phyloP scores from a whole-genome alignment of 2,329 filamentous ascomycete genomes.

The Pyrenophora graminea region DNA sequence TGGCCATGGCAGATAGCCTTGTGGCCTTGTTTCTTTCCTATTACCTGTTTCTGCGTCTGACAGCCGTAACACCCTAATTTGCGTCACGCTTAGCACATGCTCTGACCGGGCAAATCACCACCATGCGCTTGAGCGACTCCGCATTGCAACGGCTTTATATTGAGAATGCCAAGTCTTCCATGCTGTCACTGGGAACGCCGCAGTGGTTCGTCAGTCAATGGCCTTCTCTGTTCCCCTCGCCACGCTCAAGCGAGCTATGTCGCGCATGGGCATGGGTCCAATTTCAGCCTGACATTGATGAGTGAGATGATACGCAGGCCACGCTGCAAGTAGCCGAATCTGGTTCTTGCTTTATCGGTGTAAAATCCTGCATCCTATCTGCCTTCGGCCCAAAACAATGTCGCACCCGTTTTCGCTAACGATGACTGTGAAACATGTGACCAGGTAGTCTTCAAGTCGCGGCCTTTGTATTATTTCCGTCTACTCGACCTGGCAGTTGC shows the following conservation, averaged over 20 bases:
- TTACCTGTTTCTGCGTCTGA: background rate
- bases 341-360: conserved; percentile 4
- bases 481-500: background rate
- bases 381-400: background rate
- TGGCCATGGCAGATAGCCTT: conserved; percentile 3
- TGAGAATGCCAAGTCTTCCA: background rate
- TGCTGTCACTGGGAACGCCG: background rate
- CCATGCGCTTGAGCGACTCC: conserved; percentile 1
- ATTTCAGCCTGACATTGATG: conserved; percentile 7
- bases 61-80: background rate
- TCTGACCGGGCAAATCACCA: background rate
- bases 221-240: background rate
- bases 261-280: conserved; percentile 8
- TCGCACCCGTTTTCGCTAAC: conserved; percentile 1
- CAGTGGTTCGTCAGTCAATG: background rate
- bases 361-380: background rate
- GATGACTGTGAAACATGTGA: background rate
- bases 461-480: background rate
- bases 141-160: background rate
- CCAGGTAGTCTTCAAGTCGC: background rate
- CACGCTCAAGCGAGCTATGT: conserved; percentile 9
- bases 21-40: background rate
- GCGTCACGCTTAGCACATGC: background rate
- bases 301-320: conserved; percentile 1
- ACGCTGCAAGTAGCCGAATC: conserved; percentile 4